These are phyloP conservation scores for Dictyostelium purpureum DNA, from an alignment of 78 protist genomes.

Conservation along the genomic window DNA sequence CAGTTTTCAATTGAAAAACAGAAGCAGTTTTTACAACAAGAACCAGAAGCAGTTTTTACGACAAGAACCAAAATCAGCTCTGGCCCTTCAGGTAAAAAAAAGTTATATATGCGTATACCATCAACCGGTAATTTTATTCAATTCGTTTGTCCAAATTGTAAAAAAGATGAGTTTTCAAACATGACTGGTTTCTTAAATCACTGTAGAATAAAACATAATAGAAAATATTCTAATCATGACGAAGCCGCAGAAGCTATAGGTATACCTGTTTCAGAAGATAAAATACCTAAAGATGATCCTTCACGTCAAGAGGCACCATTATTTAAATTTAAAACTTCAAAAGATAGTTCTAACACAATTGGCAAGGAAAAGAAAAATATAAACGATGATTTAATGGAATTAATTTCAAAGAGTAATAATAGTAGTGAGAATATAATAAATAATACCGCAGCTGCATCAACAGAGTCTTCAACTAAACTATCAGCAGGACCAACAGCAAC, in stretches of 20 bases:
- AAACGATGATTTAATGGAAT: background rate
- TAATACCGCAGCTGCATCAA: background rate
- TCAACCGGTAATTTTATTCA: background rate
- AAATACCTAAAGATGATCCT: constrained; percentile 58
- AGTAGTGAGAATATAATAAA: background rate
- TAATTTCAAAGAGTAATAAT: background rate
- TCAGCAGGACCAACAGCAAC: background rate
- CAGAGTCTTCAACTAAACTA: background rate
- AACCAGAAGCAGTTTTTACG: background rate
- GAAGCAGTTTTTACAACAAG: background rate
- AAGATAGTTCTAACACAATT: background rate
- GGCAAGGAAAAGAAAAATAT: background rate
- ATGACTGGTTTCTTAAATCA: constrained; percentile 42
- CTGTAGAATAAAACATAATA: constrained; percentile 2
- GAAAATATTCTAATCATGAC: background rate
- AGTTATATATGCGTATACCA: background rate
- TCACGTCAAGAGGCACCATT: background rate
- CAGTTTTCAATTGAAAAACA: background rate
- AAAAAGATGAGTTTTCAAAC: background rate
- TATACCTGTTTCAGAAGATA: background rate
- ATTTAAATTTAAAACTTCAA: background rate
- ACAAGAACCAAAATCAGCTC: background rate
- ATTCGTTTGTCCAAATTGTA: constrained; percentile 37
- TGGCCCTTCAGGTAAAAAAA: background rate
- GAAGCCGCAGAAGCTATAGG: constrained; percentile 16